Evolutionary conservation across 2,329 filamentous ascomycete species (phyloP), one percentile per base, ranked within the genome.

Genomic region (Penicillium rolfsii): DNA sequence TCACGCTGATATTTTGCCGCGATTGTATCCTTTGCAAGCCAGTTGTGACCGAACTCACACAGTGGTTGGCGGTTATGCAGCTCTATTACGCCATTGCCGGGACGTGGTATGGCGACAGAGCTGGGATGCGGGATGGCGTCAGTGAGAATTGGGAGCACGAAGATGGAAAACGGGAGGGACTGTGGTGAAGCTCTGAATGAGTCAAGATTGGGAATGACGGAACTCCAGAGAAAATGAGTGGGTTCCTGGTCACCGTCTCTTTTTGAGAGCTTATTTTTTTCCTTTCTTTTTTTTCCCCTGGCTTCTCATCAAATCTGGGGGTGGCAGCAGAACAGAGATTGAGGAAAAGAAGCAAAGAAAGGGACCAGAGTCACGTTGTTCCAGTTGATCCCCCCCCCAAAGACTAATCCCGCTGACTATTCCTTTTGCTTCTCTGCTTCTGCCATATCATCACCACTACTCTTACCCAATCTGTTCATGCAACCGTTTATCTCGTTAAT

Each of bases 401-500:
- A 46, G 11, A 46, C 43, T 26, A 46, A 16, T 28, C 1, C 11
- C 19, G 5, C 43, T 26, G 41, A 22, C 45, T 16, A 3, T 2
- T n/a, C 7, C 7, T 41, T 16, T 35, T 52, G 16, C n/a, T 24
- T 22, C 19, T 52, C 48, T 54, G 11, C 38, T 43, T 6, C 19
- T 36, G 14, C 36, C 12, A 8, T 58, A 58, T 58, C 55, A 46
- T 28, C 3, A 28, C 24, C 30, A 2, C 24, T 30, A 11, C 19
- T 22, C 19, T 69, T 66, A 69, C 65, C 60, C 65, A 71, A 68
- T 69, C 56, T 60, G 53, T 65, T 68, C 62, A 54, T 60, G 61
- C 64, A 67, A 64, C 61, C 52, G 63, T 71, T 69, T 71, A 70
- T 73, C 70, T 71, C 57, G 9, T n/a, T n/a, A 49, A 49, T 43